Percentiles rank a stretch among this genome's conserved stretches.
Conservation (phyloP, 2,329 filamentous ascomycete species). For the Chrysoporthe deuterocubensis region DNA sequence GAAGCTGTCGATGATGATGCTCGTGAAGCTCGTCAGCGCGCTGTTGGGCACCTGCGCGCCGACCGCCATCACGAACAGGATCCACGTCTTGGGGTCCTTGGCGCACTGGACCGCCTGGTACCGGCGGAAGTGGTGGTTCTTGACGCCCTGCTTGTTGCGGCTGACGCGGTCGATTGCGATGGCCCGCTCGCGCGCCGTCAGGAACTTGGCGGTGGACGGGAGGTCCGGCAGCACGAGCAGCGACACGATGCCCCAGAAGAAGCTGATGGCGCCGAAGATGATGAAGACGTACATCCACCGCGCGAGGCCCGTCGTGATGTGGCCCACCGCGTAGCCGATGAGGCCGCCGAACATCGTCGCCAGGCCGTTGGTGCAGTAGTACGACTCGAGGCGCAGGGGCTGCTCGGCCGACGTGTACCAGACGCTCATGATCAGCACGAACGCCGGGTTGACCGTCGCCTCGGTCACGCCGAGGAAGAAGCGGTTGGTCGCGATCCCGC, state of each 20-base stretch:
- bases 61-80: slow-evolving; percentile 50
- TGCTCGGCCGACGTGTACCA: slow-evolving; percentile 53
- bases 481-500: slow-evolving; percentile 58
- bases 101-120: slow-evolving; percentile 52
- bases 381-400: slow-evolving; percentile 56
- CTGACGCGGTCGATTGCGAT: slow-evolving; percentile 58
- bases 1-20: slow-evolving; percentile 38
- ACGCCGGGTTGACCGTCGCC: slow-evolving; percentile 60
- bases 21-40: slow-evolving; percentile 43
- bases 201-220: slow-evolving; percentile 64
- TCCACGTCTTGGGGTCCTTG: slow-evolving; percentile 62
- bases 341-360: slow-evolving; percentile 65
- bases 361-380: slow-evolving; percentile 60
- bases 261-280: slow-evolving; percentile 60
- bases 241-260: slow-evolving; percentile 59
- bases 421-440: slow-evolving; percentile 62
- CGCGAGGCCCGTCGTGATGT: slow-evolving; percentile 55
- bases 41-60: slow-evolving; percentile 36
- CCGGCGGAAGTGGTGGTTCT: slow-evolving; percentile 53
- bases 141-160: slow-evolving; percentile 56
- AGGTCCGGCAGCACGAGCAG: slow-evolving; percentile 65
- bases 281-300: slow-evolving; percentile 63
- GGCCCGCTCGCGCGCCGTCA: slow-evolving; percentile 58
- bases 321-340: slow-evolving; percentile 62
- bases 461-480: slow-evolving; percentile 61